Percentiles rank a stretch among this genome's conserved stretches.
Evolutionary conservation across 2,329 filamentous ascomycete species (phyloP).

Genomic region (Alternaria incomplexa): DNA sequence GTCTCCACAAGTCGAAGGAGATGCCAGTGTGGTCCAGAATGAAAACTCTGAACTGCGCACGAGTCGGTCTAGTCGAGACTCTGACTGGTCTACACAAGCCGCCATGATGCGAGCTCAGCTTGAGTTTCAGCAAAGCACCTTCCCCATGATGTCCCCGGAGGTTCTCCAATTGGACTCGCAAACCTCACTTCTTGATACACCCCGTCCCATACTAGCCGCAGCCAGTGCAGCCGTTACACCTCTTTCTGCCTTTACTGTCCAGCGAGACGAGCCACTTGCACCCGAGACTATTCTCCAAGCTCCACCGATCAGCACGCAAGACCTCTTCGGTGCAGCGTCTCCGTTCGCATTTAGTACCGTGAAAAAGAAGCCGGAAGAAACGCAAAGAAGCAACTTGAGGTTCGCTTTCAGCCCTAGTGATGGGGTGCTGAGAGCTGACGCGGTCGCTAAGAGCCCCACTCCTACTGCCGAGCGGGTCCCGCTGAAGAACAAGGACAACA

Average conservation of each 20-base stretch:
- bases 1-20: not conserved
- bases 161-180: conserved; percentile 26
- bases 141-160: conserved; percentile 20
- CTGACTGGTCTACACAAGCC: conserved; percentile 45
- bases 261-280: conserved; percentile 22
- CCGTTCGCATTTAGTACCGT: conserved; percentile 50
- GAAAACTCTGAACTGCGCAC: not conserved
- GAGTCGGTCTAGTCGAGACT: conserved; percentile 22
- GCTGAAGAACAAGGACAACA: conserved; percentile 35
- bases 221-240: conserved; percentile 38
- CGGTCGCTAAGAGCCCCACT: conserved; percentile 28
- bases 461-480: conserved; percentile 29
- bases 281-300: conserved; percentile 19
- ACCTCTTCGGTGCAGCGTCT: conserved; percentile 50
- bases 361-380: conserved; percentile 44
- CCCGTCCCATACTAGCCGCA: conserved; percentile 14
- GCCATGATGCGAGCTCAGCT: conserved; percentile 43
- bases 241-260: conserved; percentile 34
- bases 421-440: conserved; percentile 8
- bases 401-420: conserved; percentile 27
- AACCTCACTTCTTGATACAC: conserved; percentile 21
- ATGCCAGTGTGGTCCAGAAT: not conserved
- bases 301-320: conserved; percentile 51
- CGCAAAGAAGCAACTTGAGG: conserved; percentile 29
- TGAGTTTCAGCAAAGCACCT: conserved; percentile 41